Base-by-base conservation (phyloP, 192 early-diverging fungal genomes). In the Funneliformis mosseae region DNA sequence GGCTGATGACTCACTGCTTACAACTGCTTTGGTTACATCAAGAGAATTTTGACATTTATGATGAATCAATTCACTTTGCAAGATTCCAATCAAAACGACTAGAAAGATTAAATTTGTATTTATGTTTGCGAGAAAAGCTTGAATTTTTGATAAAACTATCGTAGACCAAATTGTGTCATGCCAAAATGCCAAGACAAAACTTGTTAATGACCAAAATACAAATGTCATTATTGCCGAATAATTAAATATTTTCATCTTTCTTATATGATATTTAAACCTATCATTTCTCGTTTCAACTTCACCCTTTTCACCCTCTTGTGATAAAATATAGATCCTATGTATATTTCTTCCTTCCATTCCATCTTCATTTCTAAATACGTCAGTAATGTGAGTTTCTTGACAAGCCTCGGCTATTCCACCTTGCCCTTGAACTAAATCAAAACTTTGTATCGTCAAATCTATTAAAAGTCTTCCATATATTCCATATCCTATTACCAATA, bases 381-480 rank as follows among this genome's bases (percentile, higher is more conserved):
- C 70, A 18, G 23, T 45, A 23, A 41, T 27, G 25, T 42, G n/a
- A 46, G 70, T 33, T 72, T 43, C 70, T 41, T 41, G 27, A 66
- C 27, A 46, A 7, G 12, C 70, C 42, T 46, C 70, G 16, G n/a
- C 70, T 8, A 72, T 46, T n/a, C 41, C 70, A 21, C 70, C 70
- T 41, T 46, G 70, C 18, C 70, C 70, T 45, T 72, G 70, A 43
- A 72, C 39, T 14, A 72, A 43, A 12, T 43, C 43, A 72, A 72
- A 72, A 46, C 70, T 72, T 72, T 41, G 41, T 10, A 23, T 72
- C 16, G 70, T 72, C 14, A 72, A 46, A 72, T 46, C 7, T 72
- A 72, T 27, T 2, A 72, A 41, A 23, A 72, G n/a, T 72, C 70
- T 72, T 46, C 70, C 70, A 46, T 72, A 72, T 45, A 72, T 72